Evolutionary conservation across 768 basidiomycete species (phyloP), one percentile per base, ranked within the genome.

Genomic region (Suillus alpinus): DNA sequence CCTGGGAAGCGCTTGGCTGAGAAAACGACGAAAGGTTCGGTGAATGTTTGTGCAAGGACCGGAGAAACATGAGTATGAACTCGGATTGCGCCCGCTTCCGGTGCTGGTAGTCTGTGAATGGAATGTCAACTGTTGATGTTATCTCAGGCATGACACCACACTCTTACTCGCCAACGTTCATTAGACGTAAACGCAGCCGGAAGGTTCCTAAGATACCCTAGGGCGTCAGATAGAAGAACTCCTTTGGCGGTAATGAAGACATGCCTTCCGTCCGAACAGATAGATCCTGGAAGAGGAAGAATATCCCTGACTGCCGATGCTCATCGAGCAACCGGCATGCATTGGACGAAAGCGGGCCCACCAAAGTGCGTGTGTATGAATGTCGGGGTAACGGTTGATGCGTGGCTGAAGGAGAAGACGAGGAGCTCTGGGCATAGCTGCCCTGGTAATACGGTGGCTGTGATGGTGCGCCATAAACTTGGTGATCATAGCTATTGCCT

Each of bases 1-100:
- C 95, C 95, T 53, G 93, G 94, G 78, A 96, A 98, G 53, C 91
- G 86, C 78, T 98, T 98, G 39, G 95, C 95, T 2, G 93, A 94
- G 75, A 80, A 95, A 0, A 98, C 95, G 12, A 85, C 83, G 69
- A 97, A 96, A 31, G 86, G 81, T 31, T 92, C 86, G 44, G 92
- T 90, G 72, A 89, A 92, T 2, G 86, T 84, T 70, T 94, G 88
- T 8, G 95, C 92, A 26, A 95, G 82, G 6, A 97, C 86, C 10
- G 89, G 87, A 20, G 89, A 89, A 40, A 84, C 72, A 62, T 82
- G 82, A 52, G 79, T 87, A 77, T 91, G 87, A 58, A 94, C 83
- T 39, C 81, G 78, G 53, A 72, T 69, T 5, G 89, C 84, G 61
- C 89, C 86, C 32, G 81, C 74, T 69, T 91, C 89, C 6, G 91